phyloP scores from a whole-genome alignment of 306 rosid genomes.

The Echinosophora koreensis region DNA sequence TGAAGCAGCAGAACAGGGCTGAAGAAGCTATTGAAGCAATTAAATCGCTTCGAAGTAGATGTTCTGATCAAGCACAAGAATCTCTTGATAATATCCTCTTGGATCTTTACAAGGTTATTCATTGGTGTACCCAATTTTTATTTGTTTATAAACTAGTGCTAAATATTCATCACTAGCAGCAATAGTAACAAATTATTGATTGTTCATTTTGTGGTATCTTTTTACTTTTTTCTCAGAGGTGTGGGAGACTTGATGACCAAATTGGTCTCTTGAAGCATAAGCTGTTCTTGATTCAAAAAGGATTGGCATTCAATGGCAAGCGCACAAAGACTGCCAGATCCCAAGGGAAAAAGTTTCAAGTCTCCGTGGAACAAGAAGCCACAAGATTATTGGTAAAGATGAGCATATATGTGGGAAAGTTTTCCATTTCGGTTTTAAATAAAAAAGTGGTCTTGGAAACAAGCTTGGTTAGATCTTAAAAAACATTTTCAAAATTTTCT shows the following conservation, averaged over 20 bases:
- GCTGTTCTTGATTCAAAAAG: constrained; percentile 87
- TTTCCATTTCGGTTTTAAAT: too few relatives aligned
- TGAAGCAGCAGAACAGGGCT: constrained; percentile 96
- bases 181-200: neutral
- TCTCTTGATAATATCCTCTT: constrained; percentile 95
- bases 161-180: neutral
- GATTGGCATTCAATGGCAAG: constrained; percentile 96
- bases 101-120: constrained; percentile 87
- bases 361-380: constrained; percentile 98
- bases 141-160: neutral
- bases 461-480: too few relatives aligned
- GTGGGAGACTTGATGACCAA: constrained; percentile 98
- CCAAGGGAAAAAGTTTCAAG: constrained; percentile 99
- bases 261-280: constrained; percentile 79
- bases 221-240: constrained; percentile 61
- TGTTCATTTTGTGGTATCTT: neutral
- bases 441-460: too few relatives aligned
- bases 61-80: constrained; percentile 97
- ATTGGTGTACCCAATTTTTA: neutral
- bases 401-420: neutral
- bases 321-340: constrained; percentile 97
- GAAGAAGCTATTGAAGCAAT: constrained; percentile 99
- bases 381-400: constrained; percentile 86
- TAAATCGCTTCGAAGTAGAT: constrained; percentile 81
- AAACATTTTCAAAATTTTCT: too few relatives aligned